A percentile compares a stretch with the other conserved stretches of the same genome.
Conservation (phyloP, 164 flowering plant species). For the Kingdonia uniflora region DNA sequence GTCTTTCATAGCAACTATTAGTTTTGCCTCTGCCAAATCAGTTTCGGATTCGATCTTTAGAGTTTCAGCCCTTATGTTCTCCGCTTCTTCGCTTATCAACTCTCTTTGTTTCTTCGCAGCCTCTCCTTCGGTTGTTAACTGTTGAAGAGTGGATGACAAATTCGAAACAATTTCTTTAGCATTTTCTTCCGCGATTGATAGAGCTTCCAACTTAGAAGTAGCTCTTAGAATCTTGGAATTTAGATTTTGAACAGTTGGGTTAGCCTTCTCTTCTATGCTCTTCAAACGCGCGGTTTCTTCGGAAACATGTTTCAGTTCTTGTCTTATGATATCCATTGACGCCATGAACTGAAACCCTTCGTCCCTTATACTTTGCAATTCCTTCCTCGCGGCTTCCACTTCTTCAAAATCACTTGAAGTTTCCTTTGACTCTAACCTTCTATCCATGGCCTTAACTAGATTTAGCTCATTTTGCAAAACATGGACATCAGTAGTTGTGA, state of each 20-base stretch:
- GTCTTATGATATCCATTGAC: conserved; percentile 70
- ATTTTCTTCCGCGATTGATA: conserved; percentile 43
- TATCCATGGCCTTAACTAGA: conserved; percentile 30
- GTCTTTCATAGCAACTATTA: conserved; percentile 49
- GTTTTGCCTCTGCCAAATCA: conserved; percentile 36
- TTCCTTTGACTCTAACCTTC: conserved; percentile 10
- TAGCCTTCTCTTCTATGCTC: conserved; percentile 35
- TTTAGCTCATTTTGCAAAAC: conserved; percentile 42
- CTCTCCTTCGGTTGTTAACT: conserved; percentile 39
- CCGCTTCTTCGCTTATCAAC: conserved; percentile 28
- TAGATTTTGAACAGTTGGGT: conserved; percentile 36
- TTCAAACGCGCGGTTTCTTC: conserved; percentile 34
- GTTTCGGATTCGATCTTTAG: conserved; percentile 39
- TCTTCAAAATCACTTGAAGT: conserved; percentile 23
- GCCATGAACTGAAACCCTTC: conserved; percentile 73
- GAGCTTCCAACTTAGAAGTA: conserved; percentile 51
- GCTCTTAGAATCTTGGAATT: conserved; percentile 69
- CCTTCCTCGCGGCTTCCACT: conserved; percentile 49
- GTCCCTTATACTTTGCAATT: conserved; percentile 34
- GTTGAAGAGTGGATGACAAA: conserved; percentile 38
- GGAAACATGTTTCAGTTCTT: conserved; percentile 39
- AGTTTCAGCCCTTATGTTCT: conserved; percentile 29
- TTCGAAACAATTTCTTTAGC: conserved; percentile 35
- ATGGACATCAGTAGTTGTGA: conserved; percentile 33
- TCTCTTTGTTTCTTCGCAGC: conserved; percentile 44